Conservation (phyloP, 2,329 filamentous ascomycete genomes). For the Fusarium avenaceum region DNA sequence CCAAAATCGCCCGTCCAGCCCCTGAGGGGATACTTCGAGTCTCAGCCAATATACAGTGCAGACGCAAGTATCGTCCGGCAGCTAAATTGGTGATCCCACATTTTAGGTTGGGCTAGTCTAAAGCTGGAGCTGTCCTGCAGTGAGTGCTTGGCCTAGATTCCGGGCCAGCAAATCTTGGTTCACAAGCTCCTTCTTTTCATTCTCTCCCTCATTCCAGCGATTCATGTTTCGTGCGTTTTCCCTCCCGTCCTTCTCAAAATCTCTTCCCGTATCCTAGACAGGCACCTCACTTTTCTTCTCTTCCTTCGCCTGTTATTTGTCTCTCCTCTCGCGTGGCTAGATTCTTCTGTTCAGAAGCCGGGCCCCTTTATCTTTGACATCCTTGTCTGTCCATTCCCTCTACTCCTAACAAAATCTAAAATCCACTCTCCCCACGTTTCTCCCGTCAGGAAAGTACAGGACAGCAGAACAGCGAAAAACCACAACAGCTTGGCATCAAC, state of each 20-base stretch:
- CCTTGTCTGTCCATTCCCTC: slow-evolving; percentile 44
- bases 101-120: slow-evolving; percentile 30
- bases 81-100: slow-evolving; percentile 46
- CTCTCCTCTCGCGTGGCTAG: background rate
- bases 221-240: slow-evolving; percentile 18
- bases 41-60: background rate
- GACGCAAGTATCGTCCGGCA: slow-evolving; percentile 14
- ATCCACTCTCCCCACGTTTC: slow-evolving; percentile 36
- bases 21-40: slow-evolving; percentile 28
- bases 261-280: background rate
- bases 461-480: background rate
- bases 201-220: slow-evolving; percentile 37
- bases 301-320: background rate
- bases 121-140: slow-evolving; percentile 25
- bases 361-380: slow-evolving; percentile 37
- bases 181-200: slow-evolving; percentile 17
- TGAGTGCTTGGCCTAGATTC: slow-evolving; percentile 6
- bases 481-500: slow-evolving; percentile 31
- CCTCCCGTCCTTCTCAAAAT: slow-evolving; percentile 16
- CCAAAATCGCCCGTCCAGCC: slow-evolving; percentile 34
- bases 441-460: slow-evolving; percentile 14
- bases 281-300: slow-evolving; percentile 3
- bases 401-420: slow-evolving; percentile 8
- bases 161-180: slow-evolving; percentile 16
- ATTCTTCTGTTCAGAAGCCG: slow-evolving; percentile 7